Evolutionary conservation across 805 yeast species (phyloP), one percentile per base, ranked within the genome.

Genomic region (Maudiozyma barnettii): DNA sequence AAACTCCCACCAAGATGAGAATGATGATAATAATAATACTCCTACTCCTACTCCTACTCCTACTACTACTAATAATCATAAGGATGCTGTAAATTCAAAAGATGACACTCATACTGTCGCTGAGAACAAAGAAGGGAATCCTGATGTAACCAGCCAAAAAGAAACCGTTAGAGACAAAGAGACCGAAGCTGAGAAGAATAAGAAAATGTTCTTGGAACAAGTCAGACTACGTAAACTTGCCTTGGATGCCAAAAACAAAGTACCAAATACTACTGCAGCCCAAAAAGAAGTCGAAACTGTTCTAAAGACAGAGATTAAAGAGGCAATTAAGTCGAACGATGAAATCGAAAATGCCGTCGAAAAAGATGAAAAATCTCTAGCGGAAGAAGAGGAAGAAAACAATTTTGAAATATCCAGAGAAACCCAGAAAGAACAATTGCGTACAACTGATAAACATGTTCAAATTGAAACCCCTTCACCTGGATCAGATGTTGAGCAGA

Each of bases 141-240:
- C 18, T 18, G 39, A 37, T 7, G 21, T 8, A 10, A 37, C 7
- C 20, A 21, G 5, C 19, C 19, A 42, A 8, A 19, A 43, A 10
- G 43, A n/a, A 13, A 14, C 37, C 41, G 46, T 47, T 36, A 44
- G 9, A 40, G 18, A 51, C 22, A 43, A 48, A 36, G 48, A 52
- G 7, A 47, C 60, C 5, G 55, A 57, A 31, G 63, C 64, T 22
- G 66, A 61, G 42, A 54, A 49, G 43, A 57, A 56, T n/a, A 62
- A 50, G 41, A 60, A 58, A 48, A 55, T 53, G n/a, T 63, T 64
- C 41, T 50, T 61, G 41, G 67, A 64, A 51, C 66, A 63, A 48
- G 63, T 60, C 21, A 58, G 59, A 48, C 50, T 55, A 41, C 61
- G 66, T 45, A 63, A 64, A 45, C 56, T 51, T n/a, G 59, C 58